These are phyloP conservation scores for Tulasnella sp. DNA, from an alignment of 768 basidiomycete species.

Conservation along the genomic window DNA sequence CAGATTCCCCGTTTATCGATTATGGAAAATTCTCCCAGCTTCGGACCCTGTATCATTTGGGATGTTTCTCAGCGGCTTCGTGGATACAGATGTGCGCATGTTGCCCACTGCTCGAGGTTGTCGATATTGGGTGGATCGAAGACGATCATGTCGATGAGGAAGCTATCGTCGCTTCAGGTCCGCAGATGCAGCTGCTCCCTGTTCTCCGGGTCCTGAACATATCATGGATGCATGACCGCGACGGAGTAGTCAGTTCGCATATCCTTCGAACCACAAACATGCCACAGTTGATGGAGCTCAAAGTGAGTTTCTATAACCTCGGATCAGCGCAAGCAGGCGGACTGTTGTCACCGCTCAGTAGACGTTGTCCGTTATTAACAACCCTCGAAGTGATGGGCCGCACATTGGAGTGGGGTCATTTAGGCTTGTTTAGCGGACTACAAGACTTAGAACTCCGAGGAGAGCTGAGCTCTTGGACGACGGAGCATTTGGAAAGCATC, in stretches of 20 bases:
- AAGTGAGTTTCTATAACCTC: not conserved
- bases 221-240: too few relatives aligned
- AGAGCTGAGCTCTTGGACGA: too few relatives aligned
- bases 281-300: not conserved
- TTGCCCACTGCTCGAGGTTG: not conserved
- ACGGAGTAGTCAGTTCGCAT: not conserved
- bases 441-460: not conserved
- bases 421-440: not conserved
- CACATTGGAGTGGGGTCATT: not conserved
- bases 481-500: too few relatives aligned
- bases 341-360: not conserved
- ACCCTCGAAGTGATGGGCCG: not conserved
- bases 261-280: not conserved
- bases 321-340: not conserved
- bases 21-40: not conserved
- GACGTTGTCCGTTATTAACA: not conserved
- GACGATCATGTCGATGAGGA: not conserved
- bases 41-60: not conserved
- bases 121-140: not conserved
- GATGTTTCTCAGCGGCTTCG: not conserved
- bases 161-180: not conserved
- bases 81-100: not conserved
- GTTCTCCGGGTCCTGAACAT: not conserved
- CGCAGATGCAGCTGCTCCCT: not conserved
- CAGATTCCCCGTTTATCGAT: not conserved